Base-by-base conservation (phyloP, 2,329 filamentous ascomycete species). In the Nemania sp. region DNA sequence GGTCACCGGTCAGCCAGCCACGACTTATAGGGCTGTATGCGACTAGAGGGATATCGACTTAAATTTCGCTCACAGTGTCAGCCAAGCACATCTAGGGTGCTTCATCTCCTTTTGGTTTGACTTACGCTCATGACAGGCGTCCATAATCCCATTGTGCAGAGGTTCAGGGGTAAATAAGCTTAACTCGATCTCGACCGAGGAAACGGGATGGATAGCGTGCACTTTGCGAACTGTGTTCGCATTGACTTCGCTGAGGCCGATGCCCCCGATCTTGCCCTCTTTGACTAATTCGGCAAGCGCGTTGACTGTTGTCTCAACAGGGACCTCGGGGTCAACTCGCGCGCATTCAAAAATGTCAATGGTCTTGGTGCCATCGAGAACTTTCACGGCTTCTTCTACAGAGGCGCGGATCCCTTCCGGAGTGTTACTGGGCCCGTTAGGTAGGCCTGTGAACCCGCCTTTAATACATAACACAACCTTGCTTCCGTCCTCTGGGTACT, bases 1-100 rank as follows among this genome's bases (percentile, higher is more conserved):
- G 72, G 44, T 77, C 67, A 6, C 78, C 79, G 0, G 78, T 76
- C 49, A 83, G 62, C 54, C 82, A 80, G 1, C 83, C 84, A 3
- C 78, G 72, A 23, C 81, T 79, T 0, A 86, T 72, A 2, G 83
- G 82, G 42, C 78, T 80, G 70, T 86, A 86, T 2, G 78, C 79
- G 12, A 83, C 69, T 43, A 86, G 72, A 0, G 82, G 80, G 46
- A 86, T 28, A 12, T 12, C 26, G 26, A 28, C n/a, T n/a, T n/a
- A n/a, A n/a, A n/a, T n/a, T n/a, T n/a, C n/a, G n/a, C n/a, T n/a
- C n/a, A n/a, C n/a, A n/a, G n/a, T n/a, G n/a, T n/a, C n/a, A n/a
- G n/a, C n/a, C n/a, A n/a, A n/a, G n/a, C n/a, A n/a, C n/a, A n/a
- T n/a, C n/a, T n/a, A n/a, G n/a, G n/a, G n/a, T n/a, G n/a, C n/a